Evolutionary conservation across 345 rosid genomes (phyloP).

Genomic region (Pistacia integerrima): DNA sequence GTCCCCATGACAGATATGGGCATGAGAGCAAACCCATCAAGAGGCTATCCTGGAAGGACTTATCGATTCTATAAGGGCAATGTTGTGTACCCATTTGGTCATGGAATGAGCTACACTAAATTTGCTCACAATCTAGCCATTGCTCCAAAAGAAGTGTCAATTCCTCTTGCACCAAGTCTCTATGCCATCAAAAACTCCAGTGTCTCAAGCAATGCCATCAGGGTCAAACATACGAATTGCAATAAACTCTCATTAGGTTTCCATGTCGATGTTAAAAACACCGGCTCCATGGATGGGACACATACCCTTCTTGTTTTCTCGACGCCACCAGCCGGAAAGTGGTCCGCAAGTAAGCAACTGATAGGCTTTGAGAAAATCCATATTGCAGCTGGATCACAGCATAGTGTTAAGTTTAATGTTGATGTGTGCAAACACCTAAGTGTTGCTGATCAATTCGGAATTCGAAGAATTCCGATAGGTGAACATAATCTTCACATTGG

Average conservation of each 20-base stretch:
- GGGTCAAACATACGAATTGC: slow-evolving; percentile 63
- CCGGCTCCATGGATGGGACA: slow-evolving; percentile 64
- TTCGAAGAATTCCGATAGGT: slow-evolving; percentile 89
- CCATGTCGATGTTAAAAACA: slow-evolving; percentile 68
- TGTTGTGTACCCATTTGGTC: slow-evolving; percentile 80
- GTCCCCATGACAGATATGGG: slow-evolving; percentile 92
- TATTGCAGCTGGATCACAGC: slow-evolving; percentile 54
- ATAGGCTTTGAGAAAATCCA: slow-evolving; percentile 72
- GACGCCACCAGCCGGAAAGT: slow-evolving; percentile 52
- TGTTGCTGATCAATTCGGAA: slow-evolving; percentile 70
- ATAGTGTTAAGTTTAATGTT: slow-evolving; percentile 45
- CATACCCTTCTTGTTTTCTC: slow-evolving; percentile 80
- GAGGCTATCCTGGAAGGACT: slow-evolving; percentile 88
- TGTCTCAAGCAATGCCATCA: slow-evolving; percentile 36
- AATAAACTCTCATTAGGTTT: slow-evolving; percentile 37
- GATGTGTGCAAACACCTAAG: slow-evolving; percentile 82
- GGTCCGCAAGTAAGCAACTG: slow-evolving; percentile 58
- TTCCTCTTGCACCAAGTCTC: slow-evolving; percentile 41
- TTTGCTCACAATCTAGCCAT: slow-evolving; percentile 46
- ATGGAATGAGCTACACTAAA: slow-evolving; percentile 70
- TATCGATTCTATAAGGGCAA: slow-evolving; percentile 94
- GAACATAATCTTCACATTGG: slow-evolving; percentile 73
- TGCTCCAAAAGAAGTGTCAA: slow-evolving; percentile 46
- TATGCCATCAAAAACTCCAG: slow-evolving; percentile 39
- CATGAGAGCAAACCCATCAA: slow-evolving; percentile 56